These are phyloP conservation scores for Silene latifolia DNA, from an alignment of 148 eudicot species.

Conservation along the genomic window DNA sequence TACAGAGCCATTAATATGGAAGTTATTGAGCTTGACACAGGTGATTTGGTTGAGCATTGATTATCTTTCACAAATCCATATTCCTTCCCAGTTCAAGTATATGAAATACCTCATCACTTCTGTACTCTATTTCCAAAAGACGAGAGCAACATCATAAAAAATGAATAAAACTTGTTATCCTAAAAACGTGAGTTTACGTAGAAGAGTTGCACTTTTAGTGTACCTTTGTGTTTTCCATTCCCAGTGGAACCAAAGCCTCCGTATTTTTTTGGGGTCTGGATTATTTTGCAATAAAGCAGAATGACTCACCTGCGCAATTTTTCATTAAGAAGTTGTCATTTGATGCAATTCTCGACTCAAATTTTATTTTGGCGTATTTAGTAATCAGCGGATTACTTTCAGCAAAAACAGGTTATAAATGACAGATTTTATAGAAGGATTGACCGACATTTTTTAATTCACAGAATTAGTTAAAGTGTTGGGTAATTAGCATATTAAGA, in stretches of 20 bases:
- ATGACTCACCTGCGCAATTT: background rate
- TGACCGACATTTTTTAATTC: too few species aligned
- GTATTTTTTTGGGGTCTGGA: background rate
- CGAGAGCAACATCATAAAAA: background rate
- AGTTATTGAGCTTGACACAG: slow-evolving; percentile 96
- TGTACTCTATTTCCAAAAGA: background rate
- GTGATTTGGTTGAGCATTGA: slow-evolving; percentile 30
- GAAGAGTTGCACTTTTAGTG: background rate
- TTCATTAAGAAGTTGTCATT: background rate
- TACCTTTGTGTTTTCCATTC: background rate
- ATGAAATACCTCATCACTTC: background rate
- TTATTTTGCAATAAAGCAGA: background rate
- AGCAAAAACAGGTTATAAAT: too few species aligned
- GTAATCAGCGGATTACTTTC: too few species aligned
- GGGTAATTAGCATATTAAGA: too few species aligned
- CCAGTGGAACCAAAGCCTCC: background rate
- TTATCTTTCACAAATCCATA: background rate
- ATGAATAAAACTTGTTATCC: background rate
- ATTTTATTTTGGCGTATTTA: too few species aligned
- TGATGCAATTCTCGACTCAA: background rate
- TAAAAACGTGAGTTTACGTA: background rate
- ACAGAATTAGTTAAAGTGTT: too few species aligned
- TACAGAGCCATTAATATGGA: slow-evolving; percentile 97
- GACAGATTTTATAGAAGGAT: too few species aligned
- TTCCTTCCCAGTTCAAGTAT: background rate